Percentiles rank a stretch among this genome's conserved stretches.
Conservation (phyloP, 495 filamentous ascomycete species). For the Penicillium simplicissimum region DNA sequence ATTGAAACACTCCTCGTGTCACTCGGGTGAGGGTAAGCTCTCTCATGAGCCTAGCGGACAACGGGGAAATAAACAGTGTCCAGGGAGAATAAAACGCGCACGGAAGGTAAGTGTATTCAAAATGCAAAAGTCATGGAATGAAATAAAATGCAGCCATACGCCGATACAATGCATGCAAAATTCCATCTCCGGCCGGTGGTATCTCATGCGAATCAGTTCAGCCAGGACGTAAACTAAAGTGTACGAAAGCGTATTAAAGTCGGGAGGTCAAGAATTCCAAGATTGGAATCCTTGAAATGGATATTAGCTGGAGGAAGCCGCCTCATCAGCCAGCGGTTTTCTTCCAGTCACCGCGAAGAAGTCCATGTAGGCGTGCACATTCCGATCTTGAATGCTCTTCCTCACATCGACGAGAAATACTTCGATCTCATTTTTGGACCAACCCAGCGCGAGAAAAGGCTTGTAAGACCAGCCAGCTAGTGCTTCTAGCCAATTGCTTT, state of each 20-base stretch:
- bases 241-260: conserved; percentile 12
- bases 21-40: neutral
- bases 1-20: neutral
- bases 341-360: conserved; percentile 56
- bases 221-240: conserved; percentile 20
- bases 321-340: conserved; percentile 44
- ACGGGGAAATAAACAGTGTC: neutral
- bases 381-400: conserved; percentile 52
- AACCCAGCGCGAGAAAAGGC: conserved; percentile 43
- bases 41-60: neutral
- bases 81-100: neutral
- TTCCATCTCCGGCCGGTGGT: conserved; percentile 28
- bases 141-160: conserved; percentile 17
- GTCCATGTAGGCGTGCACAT: conserved; percentile 56
- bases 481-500: conserved; percentile 44
- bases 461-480: conserved; percentile 51
- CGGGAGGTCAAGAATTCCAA: conserved; percentile 11
- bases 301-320: conserved; percentile 9
- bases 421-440: conserved; percentile 54
- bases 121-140: conserved; percentile 10
- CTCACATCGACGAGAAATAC: conserved; percentile 61
- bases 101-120: neutral
- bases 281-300: neutral
- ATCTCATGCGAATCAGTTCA: conserved; percentile 38
- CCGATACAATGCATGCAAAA: conserved; percentile 28